A percentile compares a stretch with the other conserved stretches of the same genome.
Conservation (phyloP, 2,329 filamentous ascomycete species). For the Clathrospora elynae region DNA sequence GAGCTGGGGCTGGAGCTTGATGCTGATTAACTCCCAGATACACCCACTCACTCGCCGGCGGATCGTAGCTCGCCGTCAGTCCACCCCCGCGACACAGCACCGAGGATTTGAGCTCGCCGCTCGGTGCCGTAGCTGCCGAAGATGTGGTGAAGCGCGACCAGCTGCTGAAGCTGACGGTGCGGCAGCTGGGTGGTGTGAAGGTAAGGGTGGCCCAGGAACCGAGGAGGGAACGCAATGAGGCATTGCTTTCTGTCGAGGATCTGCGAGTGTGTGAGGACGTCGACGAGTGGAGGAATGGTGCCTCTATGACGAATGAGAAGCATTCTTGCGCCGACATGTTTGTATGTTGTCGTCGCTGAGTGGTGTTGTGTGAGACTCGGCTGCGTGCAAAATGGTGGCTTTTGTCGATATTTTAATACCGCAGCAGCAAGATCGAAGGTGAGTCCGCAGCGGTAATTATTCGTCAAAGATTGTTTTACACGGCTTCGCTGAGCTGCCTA, state of each 20-base stretch:
- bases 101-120: constrained; percentile 28
- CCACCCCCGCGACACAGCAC: constrained; percentile 25
- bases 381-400: constrained; percentile 5
- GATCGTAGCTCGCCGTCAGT: constrained; percentile 24
- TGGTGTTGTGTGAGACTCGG: background rate
- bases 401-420: constrained; percentile 4
- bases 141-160: constrained; percentile 28
- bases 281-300: constrained; percentile 1
- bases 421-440: constrained; percentile 11
- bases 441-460: background rate
- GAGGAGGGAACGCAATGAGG: constrained; percentile 19
- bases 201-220: constrained; percentile 14
- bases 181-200: constrained; percentile 20
- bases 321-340: constrained; percentile 18
- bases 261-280: constrained; percentile 8
- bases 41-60: constrained; percentile 25
- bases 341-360: constrained; percentile 4
- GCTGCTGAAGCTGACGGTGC: constrained; percentile 22
- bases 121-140: constrained; percentile 5
- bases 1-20: background rate
- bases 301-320: constrained; percentile 8
- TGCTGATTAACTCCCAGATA: constrained; percentile 27
- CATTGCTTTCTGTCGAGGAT: constrained; percentile 12
- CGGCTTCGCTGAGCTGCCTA: background rate
- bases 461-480: background rate